A percentile compares a stretch with the other conserved stretches of the same genome.
phyloP scores from a whole-genome alignment of 495 filamentous ascomycete species.

The Apodospora peruviana region DNA sequence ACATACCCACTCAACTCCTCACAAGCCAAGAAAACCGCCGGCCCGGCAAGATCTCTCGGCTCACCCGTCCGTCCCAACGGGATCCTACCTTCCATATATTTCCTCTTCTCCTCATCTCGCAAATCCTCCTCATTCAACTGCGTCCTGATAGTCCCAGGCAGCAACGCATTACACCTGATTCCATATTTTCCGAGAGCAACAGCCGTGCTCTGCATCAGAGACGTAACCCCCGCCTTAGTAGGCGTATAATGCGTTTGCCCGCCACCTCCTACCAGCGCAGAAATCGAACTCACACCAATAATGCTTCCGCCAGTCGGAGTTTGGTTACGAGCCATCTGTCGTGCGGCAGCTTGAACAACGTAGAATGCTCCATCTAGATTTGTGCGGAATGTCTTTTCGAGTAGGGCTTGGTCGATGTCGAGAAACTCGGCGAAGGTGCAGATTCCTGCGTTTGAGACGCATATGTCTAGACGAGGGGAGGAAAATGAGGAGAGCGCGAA shows the following conservation, averaged over 20 bases:
- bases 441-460: constrained; percentile 83
- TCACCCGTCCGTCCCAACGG: constrained; percentile 70
- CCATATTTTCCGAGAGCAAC: constrained; percentile 69
- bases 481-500: constrained; percentile 53
- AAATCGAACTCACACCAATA: constrained; percentile 79
- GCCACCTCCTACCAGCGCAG: constrained; percentile 76
- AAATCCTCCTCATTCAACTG: constrained; percentile 85
- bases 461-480: constrained; percentile 59
- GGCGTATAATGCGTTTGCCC: constrained; percentile 85
- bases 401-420: constrained; percentile 58
- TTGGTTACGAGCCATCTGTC: constrained; percentile 65
- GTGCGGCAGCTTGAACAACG: constrained; percentile 73
- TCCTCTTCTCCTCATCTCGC: constrained; percentile 59
- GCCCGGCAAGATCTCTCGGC: constrained; percentile 67
- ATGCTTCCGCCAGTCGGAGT: constrained; percentile 64
- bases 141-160: constrained; percentile 82
- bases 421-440: constrained; percentile 82
- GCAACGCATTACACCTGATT: constrained; percentile 78
- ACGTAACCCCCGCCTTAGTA: constrained; percentile 80
- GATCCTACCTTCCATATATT: constrained; percentile 80
- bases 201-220: constrained; percentile 79
- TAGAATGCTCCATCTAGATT: constrained; percentile 88
- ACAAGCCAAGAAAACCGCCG: constrained; percentile 81
- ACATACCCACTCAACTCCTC: constrained; percentile 74
- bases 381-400: constrained; percentile 59